Percentiles rank a stretch among this genome's conserved stretches.
Evolutionary conservation across 495 filamentous ascomycete species (phyloP).

Genomic region (Acidiella bohemica): DNA sequence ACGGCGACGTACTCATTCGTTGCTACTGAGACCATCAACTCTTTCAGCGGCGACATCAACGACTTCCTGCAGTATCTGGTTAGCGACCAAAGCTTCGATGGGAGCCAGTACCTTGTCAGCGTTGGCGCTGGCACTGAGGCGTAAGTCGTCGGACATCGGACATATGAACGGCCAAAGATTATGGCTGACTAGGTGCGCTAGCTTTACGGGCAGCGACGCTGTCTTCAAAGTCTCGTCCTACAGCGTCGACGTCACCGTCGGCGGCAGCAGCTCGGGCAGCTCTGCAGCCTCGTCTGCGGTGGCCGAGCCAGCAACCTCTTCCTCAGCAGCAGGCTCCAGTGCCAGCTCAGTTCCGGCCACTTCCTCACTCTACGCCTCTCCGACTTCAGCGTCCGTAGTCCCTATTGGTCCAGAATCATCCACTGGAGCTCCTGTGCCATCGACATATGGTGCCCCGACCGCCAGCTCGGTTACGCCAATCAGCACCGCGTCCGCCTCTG

Average conservation of each 20-base stretch:
- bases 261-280: neutral
- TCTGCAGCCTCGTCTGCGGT: too few species aligned
- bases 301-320: too few species aligned
- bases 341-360: too few species aligned
- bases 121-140: conserved; percentile 45
- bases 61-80: conserved; percentile 45
- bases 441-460: too few species aligned
- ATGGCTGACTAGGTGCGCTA: neutral
- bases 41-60: conserved; percentile 41
- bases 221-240: neutral
- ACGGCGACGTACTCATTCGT: neutral
- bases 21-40: conserved; percentile 23
- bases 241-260: neutral
- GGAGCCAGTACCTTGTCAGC: conserved; percentile 38
- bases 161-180: neutral
- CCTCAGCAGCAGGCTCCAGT: too few species aligned
- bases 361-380: too few species aligned
- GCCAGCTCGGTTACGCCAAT: too few species aligned
- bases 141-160: conserved; percentile 12
- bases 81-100: conserved; percentile 34
- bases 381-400: too few species aligned
- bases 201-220: neutral
- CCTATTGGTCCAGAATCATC: too few species aligned
- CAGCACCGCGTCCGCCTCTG: too few species aligned
- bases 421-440: too few species aligned